These are phyloP conservation scores for Amanita pseudoporphyria DNA, from an alignment of 768 basidiomycete species.

Conservation along the genomic window DNA sequence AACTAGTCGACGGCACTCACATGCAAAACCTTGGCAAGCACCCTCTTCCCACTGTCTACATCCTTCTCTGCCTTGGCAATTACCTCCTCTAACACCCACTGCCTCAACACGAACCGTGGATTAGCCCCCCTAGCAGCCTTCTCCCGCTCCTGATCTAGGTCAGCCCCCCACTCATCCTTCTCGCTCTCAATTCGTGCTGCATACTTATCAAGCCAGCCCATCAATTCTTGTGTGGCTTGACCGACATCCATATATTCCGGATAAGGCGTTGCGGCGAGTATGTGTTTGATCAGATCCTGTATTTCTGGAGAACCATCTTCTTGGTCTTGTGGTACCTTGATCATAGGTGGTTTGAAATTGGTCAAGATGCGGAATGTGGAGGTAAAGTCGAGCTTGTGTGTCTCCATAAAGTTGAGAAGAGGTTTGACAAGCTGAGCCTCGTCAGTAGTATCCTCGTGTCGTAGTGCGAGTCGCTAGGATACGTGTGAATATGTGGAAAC, in stretches of 20 bases:
- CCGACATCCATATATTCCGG: slow-evolving; percentile 32
- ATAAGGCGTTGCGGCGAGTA: slow-evolving; percentile 41
- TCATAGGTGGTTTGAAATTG: slow-evolving; percentile 43
- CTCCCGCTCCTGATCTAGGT: slow-evolving; percentile 37
- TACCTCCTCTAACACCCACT: slow-evolving; percentile 94
- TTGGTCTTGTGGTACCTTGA: slow-evolving; percentile 6
- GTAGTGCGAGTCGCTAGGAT: slow-evolving; percentile 67
- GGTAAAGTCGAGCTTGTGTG: slow-evolving; percentile 79
- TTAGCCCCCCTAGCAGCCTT: slow-evolving; percentile 53
- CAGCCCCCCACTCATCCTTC: slow-evolving; percentile 33
- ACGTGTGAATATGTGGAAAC: slow-evolving; percentile 8
- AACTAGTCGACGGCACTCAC: slow-evolving; percentile 32
- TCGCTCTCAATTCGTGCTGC: slow-evolving; percentile 48
- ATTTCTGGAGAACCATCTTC: slow-evolving; percentile 16
- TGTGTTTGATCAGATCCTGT: slow-evolving; percentile 30
- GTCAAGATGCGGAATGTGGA: slow-evolving; percentile 69
- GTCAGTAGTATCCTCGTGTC: slow-evolving; percentile 44
- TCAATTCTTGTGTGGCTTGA: slow-evolving; percentile 42
- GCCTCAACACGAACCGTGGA: slow-evolving; percentile 86
- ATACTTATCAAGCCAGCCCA: slow-evolving; percentile 57
- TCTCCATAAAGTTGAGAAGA: slow-evolving; percentile 66
- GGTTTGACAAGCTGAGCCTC: slow-evolving; percentile 51
- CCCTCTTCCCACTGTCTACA: slow-evolving; percentile 46
- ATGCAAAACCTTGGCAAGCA: slow-evolving; percentile 75
- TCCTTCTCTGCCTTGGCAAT: slow-evolving; percentile 71